Evolutionary conservation across 805 yeast genomes (phyloP).

Genomic region (Ogataea paradorogensis): DNA sequence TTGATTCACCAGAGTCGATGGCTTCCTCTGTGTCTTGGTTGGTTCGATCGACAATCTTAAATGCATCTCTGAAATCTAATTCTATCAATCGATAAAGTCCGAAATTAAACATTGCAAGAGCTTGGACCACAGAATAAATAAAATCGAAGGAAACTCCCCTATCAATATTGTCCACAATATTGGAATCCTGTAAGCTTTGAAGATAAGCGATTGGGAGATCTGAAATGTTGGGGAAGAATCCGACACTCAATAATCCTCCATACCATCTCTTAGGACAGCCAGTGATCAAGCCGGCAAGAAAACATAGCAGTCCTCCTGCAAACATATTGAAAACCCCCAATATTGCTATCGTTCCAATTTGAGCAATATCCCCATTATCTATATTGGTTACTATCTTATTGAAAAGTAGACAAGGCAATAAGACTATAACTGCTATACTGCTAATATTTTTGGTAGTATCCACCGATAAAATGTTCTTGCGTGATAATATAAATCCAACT

Average conservation of each 20-base stretch:
- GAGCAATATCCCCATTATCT: slow-evolving; percentile 64
- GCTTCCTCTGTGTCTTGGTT: slow-evolving; percentile 24
- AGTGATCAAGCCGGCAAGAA: slow-evolving; percentile 42
- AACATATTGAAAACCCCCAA: slow-evolving; percentile 44
- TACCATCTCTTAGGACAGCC: slow-evolving; percentile 70
- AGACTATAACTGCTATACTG: slow-evolving; percentile 60
- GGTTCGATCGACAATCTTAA: slow-evolving; percentile 21
- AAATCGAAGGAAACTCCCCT: slow-evolving; percentile 83
- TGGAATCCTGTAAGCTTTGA: slow-evolving; percentile 66
- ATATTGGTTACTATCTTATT: slow-evolving; percentile 66
- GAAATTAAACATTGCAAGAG: slow-evolving; percentile 65
- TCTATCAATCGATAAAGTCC: slow-evolving; percentile 72
- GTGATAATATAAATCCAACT: slow-evolving; percentile 64
- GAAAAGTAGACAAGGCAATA: slow-evolving; percentile 76
- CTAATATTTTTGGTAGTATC: slow-evolving; percentile 69
- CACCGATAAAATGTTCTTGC: slow-evolving; percentile 59
- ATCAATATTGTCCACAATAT: slow-evolving; percentile 56
- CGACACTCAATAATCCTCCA: slow-evolving; percentile 69
- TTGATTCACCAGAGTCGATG: slow-evolving; percentile 15
- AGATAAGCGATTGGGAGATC: slow-evolving; percentile 85
- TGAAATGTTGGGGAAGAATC: slow-evolving; percentile 73
- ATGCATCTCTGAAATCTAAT: slow-evolving; percentile 55
- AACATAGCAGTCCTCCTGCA: slow-evolving; percentile 43
- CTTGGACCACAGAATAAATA: slow-evolving; percentile 67
- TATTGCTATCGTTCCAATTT: slow-evolving; percentile 61